A percentile compares a stretch with the other conserved stretches of the same genome.
phyloP scores from a whole-genome alignment of 306 rosid genomes.

The Senna tora region DNA sequence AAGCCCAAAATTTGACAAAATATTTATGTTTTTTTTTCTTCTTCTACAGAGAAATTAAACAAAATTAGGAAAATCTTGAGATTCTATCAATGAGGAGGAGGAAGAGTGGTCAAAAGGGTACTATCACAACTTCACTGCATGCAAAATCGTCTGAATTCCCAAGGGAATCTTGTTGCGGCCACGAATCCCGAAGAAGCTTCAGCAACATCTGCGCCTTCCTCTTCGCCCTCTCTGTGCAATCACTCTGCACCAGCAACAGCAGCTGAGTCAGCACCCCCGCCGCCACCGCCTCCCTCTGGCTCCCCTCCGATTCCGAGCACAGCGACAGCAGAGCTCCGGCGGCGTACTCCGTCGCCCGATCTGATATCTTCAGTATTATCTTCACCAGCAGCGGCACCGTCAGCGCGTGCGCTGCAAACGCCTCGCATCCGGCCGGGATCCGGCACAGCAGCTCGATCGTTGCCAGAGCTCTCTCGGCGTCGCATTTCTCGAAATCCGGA shows the following conservation, averaged over 20 bases:
- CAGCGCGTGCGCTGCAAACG: constrained; percentile 72
- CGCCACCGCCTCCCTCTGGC: constrained; percentile 75
- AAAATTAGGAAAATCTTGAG: constrained; percentile 37
- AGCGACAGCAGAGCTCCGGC: constrained; percentile 83
- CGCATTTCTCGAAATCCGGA: constrained; percentile 82
- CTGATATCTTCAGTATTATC: constrained; percentile 76
- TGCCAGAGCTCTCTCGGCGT: constrained; percentile 81
- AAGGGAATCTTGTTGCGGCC: constrained; percentile 83
- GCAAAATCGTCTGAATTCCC: constrained; percentile 83
- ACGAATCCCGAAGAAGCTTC: constrained; percentile 97
- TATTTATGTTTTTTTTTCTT: not conserved
- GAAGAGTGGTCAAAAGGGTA: constrained; percentile 45
- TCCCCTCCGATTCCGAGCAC: constrained; percentile 70
- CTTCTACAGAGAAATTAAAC: not conserved
- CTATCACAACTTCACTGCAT: constrained; percentile 71
- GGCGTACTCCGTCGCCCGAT: constrained; percentile 89
- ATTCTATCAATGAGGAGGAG: constrained; percentile 40
- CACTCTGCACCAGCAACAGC: constrained; percentile 82
- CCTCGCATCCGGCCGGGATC: constrained; percentile 58
- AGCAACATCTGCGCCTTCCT: constrained; percentile 87
- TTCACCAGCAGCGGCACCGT: constrained; percentile 86
- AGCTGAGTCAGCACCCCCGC: constrained; percentile 85
- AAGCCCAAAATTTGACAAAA: constrained; percentile 32
- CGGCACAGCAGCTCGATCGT: constrained; percentile 81
- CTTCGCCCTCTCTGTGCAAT: constrained; percentile 90